Conservation (phyloP, 2,329 filamentous ascomycete genomes). For the Beauveria scarabaeidicola region DNA sequence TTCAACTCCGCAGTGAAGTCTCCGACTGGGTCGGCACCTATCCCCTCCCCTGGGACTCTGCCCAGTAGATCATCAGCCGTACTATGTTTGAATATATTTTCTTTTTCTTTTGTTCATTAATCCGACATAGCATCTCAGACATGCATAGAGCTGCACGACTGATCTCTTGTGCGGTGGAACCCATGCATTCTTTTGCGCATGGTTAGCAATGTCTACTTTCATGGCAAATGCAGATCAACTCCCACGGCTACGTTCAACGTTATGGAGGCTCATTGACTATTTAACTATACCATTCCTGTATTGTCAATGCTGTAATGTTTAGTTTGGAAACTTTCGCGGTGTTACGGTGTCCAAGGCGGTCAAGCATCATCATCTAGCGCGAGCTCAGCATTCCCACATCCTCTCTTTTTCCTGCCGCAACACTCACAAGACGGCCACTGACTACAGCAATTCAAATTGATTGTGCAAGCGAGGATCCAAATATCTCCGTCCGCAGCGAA, state of each 20-base stretch:
- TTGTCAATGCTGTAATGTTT: neutral
- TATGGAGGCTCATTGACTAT: neutral
- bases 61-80: slow-evolving; percentile 17
- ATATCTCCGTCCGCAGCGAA: neutral
- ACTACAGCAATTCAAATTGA: neutral
- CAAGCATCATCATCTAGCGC: neutral
- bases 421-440: neutral
- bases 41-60: slow-evolving; percentile 56
- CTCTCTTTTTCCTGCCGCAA: neutral
- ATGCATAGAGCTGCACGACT: neutral
- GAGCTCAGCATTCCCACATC: neutral
- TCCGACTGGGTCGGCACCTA: slow-evolving; percentile 71
- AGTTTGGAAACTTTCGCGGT: neutral
- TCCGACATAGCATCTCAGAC: neutral
- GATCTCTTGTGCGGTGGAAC: neutral
- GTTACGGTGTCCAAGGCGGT: slow-evolving; percentile 1
- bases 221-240: slow-evolving; percentile 1
- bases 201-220: neutral
- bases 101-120: neutral
- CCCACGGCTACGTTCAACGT: neutral
- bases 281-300: neutral
- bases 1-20: slow-evolving; percentile 66
- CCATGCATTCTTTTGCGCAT: slow-evolving; percentile 3
- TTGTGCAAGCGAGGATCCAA: neutral
- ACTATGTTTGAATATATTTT: slow-evolving; percentile 7